Conservation (phyloP, 2,329 filamentous ascomycete genomes). For the Xylariaceae sp. region DNA sequence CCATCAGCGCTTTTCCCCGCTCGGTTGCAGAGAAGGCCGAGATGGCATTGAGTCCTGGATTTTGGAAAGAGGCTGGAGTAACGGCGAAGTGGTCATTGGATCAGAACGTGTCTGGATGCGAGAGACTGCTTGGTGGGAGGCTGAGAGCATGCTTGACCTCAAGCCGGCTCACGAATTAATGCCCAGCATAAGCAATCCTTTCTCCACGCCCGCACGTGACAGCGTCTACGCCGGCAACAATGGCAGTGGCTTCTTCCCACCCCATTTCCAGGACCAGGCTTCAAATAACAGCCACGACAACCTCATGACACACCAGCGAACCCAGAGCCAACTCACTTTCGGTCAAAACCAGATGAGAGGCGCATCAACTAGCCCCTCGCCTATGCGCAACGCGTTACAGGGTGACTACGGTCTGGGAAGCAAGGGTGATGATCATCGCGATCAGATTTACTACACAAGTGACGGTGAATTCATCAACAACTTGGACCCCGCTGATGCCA, state of each 20-base stretch:
- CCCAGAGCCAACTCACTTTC: constrained; percentile 48
- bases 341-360: constrained; percentile 35
- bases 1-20: constrained; percentile 67
- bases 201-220: constrained; percentile 53
- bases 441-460: constrained; percentile 67
- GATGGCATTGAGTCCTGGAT: constrained; percentile 95
- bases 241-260: constrained; percentile 65
- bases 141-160: constrained; percentile 89
- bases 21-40: constrained; percentile 84
- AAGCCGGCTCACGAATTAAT: constrained; percentile 55
- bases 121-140: constrained; percentile 94
- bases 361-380: constrained; percentile 58
- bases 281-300: constrained; percentile 68
- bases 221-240: constrained; percentile 63
- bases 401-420: constrained; percentile 86
- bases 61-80: constrained; percentile 94
- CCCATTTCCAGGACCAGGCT: constrained; percentile 53
- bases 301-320: constrained; percentile 55
- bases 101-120: constrained; percentile 93
- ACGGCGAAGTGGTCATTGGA: constrained; percentile 89
- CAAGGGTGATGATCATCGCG: constrained; percentile 76
- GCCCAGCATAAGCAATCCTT: constrained; percentile 28
- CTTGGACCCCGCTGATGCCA: constrained; percentile 72
- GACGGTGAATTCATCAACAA: constrained; percentile 63
- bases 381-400: constrained; percentile 50